Conservation (phyloP, 345 rosid genomes). For the Aquilaria sinensis region DNA sequence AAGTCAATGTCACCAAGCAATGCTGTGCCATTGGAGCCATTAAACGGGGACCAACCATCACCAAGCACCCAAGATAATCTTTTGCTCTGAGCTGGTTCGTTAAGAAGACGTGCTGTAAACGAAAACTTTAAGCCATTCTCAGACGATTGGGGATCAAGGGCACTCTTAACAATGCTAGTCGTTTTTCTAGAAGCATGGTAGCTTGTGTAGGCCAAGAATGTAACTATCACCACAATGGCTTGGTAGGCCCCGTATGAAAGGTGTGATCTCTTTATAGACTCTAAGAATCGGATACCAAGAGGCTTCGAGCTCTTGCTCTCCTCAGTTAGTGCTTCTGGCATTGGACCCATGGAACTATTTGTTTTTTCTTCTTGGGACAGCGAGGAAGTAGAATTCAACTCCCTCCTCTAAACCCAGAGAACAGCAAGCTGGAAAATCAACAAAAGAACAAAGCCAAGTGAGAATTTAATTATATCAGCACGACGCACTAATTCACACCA, state of each 20-base stretch:
- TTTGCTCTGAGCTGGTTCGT: slow-evolving; percentile 19
- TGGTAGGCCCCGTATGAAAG: slow-evolving; percentile 65
- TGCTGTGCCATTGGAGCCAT: slow-evolving; percentile 59
- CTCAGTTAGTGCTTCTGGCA: slow-evolving; percentile 20
- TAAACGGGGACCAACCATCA: slow-evolving; percentile 90
- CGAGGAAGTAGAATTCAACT: slow-evolving; percentile 8
- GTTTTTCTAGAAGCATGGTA: slow-evolving; percentile 90
- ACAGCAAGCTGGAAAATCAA: slow-evolving; percentile 13
- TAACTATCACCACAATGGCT: slow-evolving; percentile 74
- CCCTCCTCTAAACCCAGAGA: slow-evolving; percentile 7
- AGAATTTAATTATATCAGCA: neutral
- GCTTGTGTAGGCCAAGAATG: slow-evolving; percentile 73
- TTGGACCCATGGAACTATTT: slow-evolving; percentile 44
- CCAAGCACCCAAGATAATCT: slow-evolving; percentile 26
- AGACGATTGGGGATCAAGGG: slow-evolving; percentile 69
- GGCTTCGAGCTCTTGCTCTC: slow-evolving; percentile 35
- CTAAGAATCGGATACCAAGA: slow-evolving; percentile 54
- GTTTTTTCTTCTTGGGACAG: neutral
- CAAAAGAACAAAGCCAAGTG: neutral
- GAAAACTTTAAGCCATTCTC: slow-evolving; percentile 29
- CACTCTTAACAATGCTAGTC: slow-evolving; percentile 84
- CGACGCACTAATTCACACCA: neutral
- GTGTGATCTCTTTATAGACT: slow-evolving; percentile 31
- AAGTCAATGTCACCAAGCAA: slow-evolving; percentile 85
- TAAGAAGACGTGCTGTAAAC: slow-evolving; percentile 23